phyloP scores from a whole-genome alignment of 164 flowering plant species.

The Cinnamomum micranthum region DNA sequence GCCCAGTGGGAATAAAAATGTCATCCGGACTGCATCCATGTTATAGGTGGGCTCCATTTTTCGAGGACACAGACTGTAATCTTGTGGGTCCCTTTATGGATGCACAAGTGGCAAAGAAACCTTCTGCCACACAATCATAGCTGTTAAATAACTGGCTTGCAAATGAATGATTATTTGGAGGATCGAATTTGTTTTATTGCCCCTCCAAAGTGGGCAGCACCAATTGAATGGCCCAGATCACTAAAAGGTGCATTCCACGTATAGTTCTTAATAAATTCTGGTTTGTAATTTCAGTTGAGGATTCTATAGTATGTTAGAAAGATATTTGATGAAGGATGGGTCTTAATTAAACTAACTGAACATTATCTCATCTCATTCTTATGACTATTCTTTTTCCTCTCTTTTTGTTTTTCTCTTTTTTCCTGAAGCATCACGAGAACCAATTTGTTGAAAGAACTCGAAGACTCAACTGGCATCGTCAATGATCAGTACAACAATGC shows the following conservation, averaged over 20 bases:
- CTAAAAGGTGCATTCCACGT: neutral
- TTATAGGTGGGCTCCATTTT: neutral
- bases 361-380: neutral
- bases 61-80: neutral
- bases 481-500: constrained; percentile 19
- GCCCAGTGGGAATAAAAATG: neutral
- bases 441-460: constrained; percentile 15
- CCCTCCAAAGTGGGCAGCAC: neutral
- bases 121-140: neutral
- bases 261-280: neutral
- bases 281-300: neutral
- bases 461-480: constrained; percentile 7
- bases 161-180: neutral
- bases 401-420: neutral
- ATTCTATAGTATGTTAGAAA: neutral
- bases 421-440: constrained; percentile 21
- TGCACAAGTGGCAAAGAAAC: neutral
- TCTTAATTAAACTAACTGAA: neutral
- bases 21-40: neutral
- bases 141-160: neutral
- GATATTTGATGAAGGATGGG: neutral
- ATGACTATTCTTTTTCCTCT: neutral
- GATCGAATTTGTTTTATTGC: neutral
- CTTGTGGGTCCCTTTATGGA: neutral
- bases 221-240: neutral